phyloP scores from a whole-genome alignment of 371 early-diverging fungal genomes.

The Mucor piriformis region DNA sequence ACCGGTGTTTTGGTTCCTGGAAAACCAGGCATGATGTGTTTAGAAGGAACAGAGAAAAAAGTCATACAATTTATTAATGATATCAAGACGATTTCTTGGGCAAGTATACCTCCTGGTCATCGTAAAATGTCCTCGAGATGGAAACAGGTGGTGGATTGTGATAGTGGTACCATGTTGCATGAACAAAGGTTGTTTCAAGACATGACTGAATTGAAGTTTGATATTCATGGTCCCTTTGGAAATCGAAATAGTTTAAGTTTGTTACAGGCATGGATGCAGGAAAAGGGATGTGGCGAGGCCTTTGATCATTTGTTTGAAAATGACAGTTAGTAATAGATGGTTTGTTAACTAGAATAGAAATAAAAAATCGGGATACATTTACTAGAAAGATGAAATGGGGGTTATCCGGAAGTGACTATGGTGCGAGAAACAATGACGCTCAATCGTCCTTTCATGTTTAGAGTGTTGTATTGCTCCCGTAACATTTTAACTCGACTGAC shows the following conservation, averaged over 20 bases:
- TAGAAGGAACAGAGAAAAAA: constrained; percentile 44
- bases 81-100: constrained; percentile 49
- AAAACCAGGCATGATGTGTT: constrained; percentile 44
- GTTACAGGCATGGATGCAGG: constrained; percentile 42
- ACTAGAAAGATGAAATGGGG: too few relatives aligned
- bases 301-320: constrained; percentile 45
- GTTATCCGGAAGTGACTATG: too few relatives aligned
- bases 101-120: constrained; percentile 41
- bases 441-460: too few relatives aligned
- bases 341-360: too few relatives aligned
- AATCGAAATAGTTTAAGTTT: constrained; percentile 40
- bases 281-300: constrained; percentile 39
- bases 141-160: constrained; percentile 30
- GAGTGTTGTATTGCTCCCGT: too few relatives aligned
- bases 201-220: constrained; percentile 46
- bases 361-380: too few relatives aligned
- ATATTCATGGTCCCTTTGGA: constrained; percentile 39
- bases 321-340: too few relatives aligned
- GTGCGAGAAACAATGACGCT: too few relatives aligned
- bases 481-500: too few relatives aligned
- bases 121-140: constrained; percentile 45
- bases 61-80: constrained; percentile 43
- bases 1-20: constrained; percentile 50
- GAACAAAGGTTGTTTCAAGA: constrained; percentile 24
- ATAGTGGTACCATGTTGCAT: constrained; percentile 19